phyloP scores from a whole-genome alignment of 352 stramenopile genomes.

The Phytopythium chamaehyphon region DNA sequence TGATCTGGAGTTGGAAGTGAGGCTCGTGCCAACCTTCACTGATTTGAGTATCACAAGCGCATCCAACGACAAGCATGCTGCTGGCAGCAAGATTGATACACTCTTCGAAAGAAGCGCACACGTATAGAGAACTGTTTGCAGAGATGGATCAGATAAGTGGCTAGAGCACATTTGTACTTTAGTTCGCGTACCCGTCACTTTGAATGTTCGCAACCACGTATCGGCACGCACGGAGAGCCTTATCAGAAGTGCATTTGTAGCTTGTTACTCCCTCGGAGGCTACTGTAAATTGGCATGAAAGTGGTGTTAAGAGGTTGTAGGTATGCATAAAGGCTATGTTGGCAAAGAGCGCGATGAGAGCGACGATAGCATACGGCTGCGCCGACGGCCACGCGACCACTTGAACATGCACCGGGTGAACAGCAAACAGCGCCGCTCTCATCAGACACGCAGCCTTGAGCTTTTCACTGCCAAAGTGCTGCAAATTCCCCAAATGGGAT shows the following conservation, averaged over 20 bases:
- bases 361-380: slow-evolving; percentile 58
- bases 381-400: slow-evolving; percentile 66
- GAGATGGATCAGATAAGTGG: slow-evolving; percentile 9
- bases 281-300: background rate
- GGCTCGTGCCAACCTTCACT: no score
- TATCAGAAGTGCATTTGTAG: background rate
- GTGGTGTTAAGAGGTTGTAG: slow-evolving; percentile 4
- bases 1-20: no score
- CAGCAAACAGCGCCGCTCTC: slow-evolving; percentile 40
- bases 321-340: slow-evolving; percentile 37
- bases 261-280: no score
- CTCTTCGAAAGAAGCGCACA: slow-evolving; percentile 55
- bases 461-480: background rate
- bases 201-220: slow-evolving; percentile 1
- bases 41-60: slow-evolving; percentile 13
- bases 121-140: slow-evolving; percentile 27
- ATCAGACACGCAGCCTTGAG: slow-evolving; percentile 21
- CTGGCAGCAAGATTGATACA: slow-evolving; percentile 35
- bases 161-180: slow-evolving; percentile 3
- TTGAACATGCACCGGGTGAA: slow-evolving; percentile 66
- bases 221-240: background rate
- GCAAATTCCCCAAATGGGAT: background rate
- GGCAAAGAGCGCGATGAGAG: slow-evolving; percentile 45
- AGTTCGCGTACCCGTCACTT: slow-evolving; percentile 2
- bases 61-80: slow-evolving; percentile 35